Evolutionary conservation across 768 basidiomycete species (phyloP), one percentile per base, ranked within the genome.

Genomic region (Rhizopogon vulgaris): DNA sequence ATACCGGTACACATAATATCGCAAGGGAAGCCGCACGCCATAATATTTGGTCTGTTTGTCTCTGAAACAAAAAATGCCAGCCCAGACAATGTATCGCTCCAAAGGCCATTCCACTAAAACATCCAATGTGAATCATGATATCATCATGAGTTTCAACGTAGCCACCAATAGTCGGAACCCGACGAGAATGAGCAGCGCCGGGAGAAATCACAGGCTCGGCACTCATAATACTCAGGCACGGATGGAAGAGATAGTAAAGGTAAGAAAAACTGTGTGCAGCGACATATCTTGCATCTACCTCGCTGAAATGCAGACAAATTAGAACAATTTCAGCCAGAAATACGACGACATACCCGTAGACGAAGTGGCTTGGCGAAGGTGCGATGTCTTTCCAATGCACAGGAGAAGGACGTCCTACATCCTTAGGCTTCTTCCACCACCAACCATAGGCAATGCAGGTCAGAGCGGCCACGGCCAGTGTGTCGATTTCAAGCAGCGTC

Each of bases 381-480:
- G 9, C 22, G 9, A 10, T 14, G 22, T 12, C 14, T 12, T 47
- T 37, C 34, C 30, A 46, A 27, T 52, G 9, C 14, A 45, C 40
- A 38, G 27, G n/a, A 32, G 41, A 18, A n/a, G 59, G 64, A 7
- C 52, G 53, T 8, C 54, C 56, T 0, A 73, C 67, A 48, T 69
- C 66, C 11, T 67, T 61, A 1, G 73, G 74, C 58, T 76, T 76
- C 17, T 64, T 36, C 72, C 69, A 73, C 73, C 74, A 74, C 1
- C 70, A 48, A 1, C 48, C 30, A 52, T 71, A 74, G 14, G 63
- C 63, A n/a, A 62, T 54, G 12, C 60, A 54, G 27, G 67, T 72
- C 27, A 72, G 56, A 1, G 60, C 40, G 1, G 63, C 65, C 41
- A 69, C 69, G 0, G 65, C 71, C 30, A 73, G 32, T 2, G 73